These are phyloP conservation scores for Penicillium waksmanii DNA, from an alignment of 495 filamentous ascomycete species.

Conservation along the genomic window DNA sequence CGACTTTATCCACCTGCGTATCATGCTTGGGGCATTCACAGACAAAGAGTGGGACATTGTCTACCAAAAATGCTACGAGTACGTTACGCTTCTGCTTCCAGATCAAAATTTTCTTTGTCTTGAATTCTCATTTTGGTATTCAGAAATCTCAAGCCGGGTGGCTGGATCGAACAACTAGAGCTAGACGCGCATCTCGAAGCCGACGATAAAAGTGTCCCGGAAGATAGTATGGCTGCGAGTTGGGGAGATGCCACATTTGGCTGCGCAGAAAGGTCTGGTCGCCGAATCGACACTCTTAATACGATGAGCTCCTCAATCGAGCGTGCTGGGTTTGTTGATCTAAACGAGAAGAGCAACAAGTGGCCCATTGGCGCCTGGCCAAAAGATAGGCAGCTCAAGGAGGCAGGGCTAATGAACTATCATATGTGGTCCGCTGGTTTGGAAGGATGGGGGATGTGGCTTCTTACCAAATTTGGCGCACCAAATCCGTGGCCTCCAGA, in stretches of 20 bases:
- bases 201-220: constrained; percentile 12
- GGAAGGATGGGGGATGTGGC: constrained; percentile 32
- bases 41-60: constrained; percentile 29
- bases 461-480: constrained; percentile 29
- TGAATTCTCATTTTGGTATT: not conserved
- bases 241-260: constrained; percentile 5
- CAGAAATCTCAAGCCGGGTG: constrained; percentile 13
- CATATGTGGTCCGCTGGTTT: constrained; percentile 54
- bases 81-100: constrained; percentile 1
- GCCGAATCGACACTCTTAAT: constrained; percentile 1
- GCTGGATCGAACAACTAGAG: constrained; percentile 17
- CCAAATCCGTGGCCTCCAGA: constrained; percentile 29
- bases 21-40: constrained; percentile 28
- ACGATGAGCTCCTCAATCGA: constrained; percentile 10
- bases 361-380: constrained; percentile 72
- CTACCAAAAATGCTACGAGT: constrained; percentile 26
- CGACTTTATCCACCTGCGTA: constrained; percentile 36
- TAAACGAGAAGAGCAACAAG: constrained; percentile 53
- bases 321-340: constrained; percentile 22
- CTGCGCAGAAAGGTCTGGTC: constrained; percentile 5
- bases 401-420: constrained; percentile 65
- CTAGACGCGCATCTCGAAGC: not conserved
- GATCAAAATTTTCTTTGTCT: not conserved
- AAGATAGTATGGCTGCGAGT: not conserved
- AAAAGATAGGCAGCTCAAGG: constrained; percentile 64